Evolutionary conservation across 148 eudicot species (phyloP), one percentile per base, ranked within the genome.

Genomic region (Silene uniflora): DNA sequence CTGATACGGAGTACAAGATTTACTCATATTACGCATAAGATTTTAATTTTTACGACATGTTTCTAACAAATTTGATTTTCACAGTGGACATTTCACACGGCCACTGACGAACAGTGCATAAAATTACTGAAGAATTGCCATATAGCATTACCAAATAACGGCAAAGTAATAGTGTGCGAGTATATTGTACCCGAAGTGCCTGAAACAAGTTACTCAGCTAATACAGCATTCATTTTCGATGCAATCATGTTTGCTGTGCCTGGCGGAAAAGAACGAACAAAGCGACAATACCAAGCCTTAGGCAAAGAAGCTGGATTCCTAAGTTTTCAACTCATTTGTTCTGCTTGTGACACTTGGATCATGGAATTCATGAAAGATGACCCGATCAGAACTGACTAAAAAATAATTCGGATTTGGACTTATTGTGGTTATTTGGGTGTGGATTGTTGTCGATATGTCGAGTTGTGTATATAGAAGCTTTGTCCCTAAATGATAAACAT

Each of bases 241-340:
- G 61, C 72, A 0, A 55, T 72, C 5, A 85, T 82, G 83, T 23
- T 83, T 18, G 56, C 80, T 19, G 62, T 66, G 17, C 77, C 74
- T 3, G 82, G 82, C 0, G 85, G 88, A 7, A 85, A 63, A 69
- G 83, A 81, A 58, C 80, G 88, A 60, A 82, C 88, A 32, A 46
- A 77, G 29, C 73, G 72, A 9, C 82, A 85, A 58, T 80, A 77
- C 16, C 32, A 72, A 21, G 80, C 67, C 23, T 72, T 85, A 27
- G 85, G 83, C 64, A 82, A 73, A 64, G 71, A 69, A 35, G 88
- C 85, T 23, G 86, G 86, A 0, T 84, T 84, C 29, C 32, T 16
- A 47, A 70, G 10, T 19, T 74, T 80, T 72, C 44, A 24, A 0
- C 16, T 80, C 0, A 24, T 54, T 12, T 67, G 77, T 55, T 46